Evolutionary conservation across 441 rosid genomes (phyloP), one percentile per base, ranked within the genome.

Genomic region (Kokia cookei): DNA sequence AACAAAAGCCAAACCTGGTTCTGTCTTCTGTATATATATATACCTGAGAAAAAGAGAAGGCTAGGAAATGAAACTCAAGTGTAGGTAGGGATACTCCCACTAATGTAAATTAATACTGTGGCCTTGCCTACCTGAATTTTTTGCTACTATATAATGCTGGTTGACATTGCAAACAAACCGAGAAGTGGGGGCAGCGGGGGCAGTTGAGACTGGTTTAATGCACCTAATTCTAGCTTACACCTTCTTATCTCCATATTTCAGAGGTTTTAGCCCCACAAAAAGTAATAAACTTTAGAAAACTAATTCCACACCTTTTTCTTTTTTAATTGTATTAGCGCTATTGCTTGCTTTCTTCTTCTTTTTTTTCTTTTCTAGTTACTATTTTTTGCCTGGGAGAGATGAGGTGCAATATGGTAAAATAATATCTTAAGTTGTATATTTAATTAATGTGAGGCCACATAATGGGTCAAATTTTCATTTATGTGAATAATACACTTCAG

Each of bases 201-300:
- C 70, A 45, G 71, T 66, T 66, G 71, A 35, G 24, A n/a, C 14
- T 48, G 40, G 57, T 66, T 66, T 45, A 65, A 65, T 65, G 70
- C 70, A 65, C 22, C n/a, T 5, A 13, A 24, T 65, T 4, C 10
- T 19, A 54, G 12, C 54, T 43, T 13, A 19, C 27, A 24, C 3
- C 12, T 24, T 35, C 70, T 3, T 43, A 45, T 45, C 6, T 15
- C 8, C 55, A 51, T 51, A 14, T 51, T 51, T 19, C 55, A n/a
- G 17, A 51, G 9, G 55, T 6, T 51, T 15, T 15, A 45, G 37
- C 37, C 37, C 37, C 37, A 5, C 37, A 32, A 32, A 32, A 32
- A 32, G 37, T 5, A 32, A 6, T 4, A 1, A 32, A 5, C 6
- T 32, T 32, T 32, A 32, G 37, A 32, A 32, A 32, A 32, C 37